Percentiles rank a stretch among this genome's conserved stretches.
These are phyloP conservation scores for Phytophthora fragariae DNA, from an alignment of 352 stramenopile genomes.

Conservation along the genomic window DNA sequence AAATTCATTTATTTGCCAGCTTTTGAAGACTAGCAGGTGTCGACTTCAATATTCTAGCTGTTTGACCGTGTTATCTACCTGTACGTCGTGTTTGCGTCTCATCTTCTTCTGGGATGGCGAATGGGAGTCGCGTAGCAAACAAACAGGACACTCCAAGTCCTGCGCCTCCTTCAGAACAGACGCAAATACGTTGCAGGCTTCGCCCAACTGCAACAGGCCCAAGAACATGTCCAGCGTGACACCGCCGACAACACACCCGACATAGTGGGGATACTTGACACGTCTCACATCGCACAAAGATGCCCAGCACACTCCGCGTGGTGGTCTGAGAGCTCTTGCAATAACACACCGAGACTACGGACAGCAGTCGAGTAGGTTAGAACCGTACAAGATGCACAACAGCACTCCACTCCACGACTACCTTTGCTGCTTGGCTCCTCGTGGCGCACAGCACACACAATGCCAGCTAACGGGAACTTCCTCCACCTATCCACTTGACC, in stretches of 20 bases:
- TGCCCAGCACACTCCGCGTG: constrained; percentile 37
- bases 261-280: constrained; percentile 58
- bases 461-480: constrained; percentile 54
- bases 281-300: constrained; percentile 58
- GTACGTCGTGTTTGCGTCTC: not conserved
- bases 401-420: not conserved
- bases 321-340: constrained; percentile 54
- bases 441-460: constrained; percentile 34
- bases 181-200: constrained; percentile 7
- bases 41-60: constrained; percentile 28
- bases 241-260: constrained; percentile 57
- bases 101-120: constrained; percentile 22
- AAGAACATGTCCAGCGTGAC: constrained; percentile 51
- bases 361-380: constrained; percentile 7
- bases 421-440: constrained; percentile 24
- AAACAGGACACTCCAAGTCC: constrained; percentile 7
- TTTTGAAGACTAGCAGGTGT: constrained; percentile 17
- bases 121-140: constrained; percentile 17
- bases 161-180: constrained; percentile 12
- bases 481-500: constrained; percentile 68
- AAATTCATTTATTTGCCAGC: constrained; percentile 9
- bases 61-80: not conserved
- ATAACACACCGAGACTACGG: constrained; percentile 27
- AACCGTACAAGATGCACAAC: not conserved
- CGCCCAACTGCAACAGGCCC: constrained; percentile 27